Evolutionary conservation across 106 monocot species (phyloP).

Genomic region (Amphibolis antarctica): DNA sequence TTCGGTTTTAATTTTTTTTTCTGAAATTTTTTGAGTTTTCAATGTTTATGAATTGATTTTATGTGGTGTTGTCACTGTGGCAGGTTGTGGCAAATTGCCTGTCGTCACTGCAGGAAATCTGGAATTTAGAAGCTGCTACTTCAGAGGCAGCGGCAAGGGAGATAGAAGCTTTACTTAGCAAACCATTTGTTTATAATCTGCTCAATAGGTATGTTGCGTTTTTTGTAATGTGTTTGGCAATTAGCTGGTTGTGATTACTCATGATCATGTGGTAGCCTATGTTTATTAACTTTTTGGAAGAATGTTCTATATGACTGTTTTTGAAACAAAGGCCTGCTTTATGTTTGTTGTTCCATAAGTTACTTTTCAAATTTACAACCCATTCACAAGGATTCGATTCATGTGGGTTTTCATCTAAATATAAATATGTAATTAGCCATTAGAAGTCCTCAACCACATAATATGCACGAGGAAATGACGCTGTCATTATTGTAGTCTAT

Average conservation of each 20-base stretch:
- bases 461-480: too few relatives aligned
- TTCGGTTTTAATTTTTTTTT: not conserved
- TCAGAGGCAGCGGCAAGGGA: slow-evolving; percentile 71
- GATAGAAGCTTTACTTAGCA: slow-evolving; percentile 75
- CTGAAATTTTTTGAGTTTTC: not conserved
- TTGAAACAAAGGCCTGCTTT: too few relatives aligned
- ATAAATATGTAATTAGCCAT: too few relatives aligned
- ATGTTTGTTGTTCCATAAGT: too few relatives aligned
- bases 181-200: slow-evolving; percentile 58
- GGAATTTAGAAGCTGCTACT: slow-evolving; percentile 55
- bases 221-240: not conserved
- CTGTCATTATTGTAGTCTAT: too few relatives aligned
- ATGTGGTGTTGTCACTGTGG: slow-evolving; percentile 1
- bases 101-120: slow-evolving; percentile 78
- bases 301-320: too few relatives aligned
- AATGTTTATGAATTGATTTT: slow-evolving; percentile 1
- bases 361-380: too few relatives aligned
- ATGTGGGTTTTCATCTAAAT: too few relatives aligned
- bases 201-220: slow-evolving; percentile 48
- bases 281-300: too few relatives aligned
- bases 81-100: slow-evolving; percentile 98
- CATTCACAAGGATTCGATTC: too few relatives aligned
- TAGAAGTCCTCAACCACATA: too few relatives aligned
- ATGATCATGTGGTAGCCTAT: not conserved
- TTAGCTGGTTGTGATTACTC: not conserved